Evolutionary conservation across 2,329 filamentous ascomycete genomes (phyloP), one percentile per base, ranked within the genome.

Genomic region (Fusarium sp.): DNA sequence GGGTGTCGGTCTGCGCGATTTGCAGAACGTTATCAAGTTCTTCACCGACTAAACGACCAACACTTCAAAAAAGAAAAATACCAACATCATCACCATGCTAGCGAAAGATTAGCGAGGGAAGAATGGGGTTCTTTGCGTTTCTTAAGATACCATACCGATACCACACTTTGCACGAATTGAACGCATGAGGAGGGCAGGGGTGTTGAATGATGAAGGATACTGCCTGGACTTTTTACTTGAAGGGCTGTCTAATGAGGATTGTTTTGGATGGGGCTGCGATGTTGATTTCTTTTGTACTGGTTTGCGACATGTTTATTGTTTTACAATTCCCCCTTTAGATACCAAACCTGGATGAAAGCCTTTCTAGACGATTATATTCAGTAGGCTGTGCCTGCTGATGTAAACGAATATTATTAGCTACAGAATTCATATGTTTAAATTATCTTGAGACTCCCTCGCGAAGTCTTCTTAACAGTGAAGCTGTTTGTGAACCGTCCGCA

Each of bases 1-100:
- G 76, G 94, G 94, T 10, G 85, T 98, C 28, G 93, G 93, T 3
- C 89, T 94, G 46, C 88, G 90, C 67, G 94, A 94, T 44, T 89
- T 94, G 67, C 89, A 92, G 78, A 93, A 94, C n/a, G 89, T 98
- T 72, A 85, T 97, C 82, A 92, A 91, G 77, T 97, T 97, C 83
- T 96, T 97, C 79, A 92, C 95, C 80, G 93, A 93, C 70, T 88
- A 89, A 67, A 71, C 13, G 16, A 49, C 18, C 7, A 31, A 19
- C 7, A 41, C 34, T 12, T 16, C 18, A n/a, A 30, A 28, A 7
- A 25, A 37, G 10, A 11, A 43, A 34, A 11, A 39, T n/a, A 43
- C 19, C 25, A 55, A 12, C 46, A 55, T 31, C 21, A 68, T 46
- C 23, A 37, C n/a, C 12, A 25, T 58, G 56, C 23, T 43, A 49